Evolutionary conservation across 139 green algal species (phyloP).

Genomic region (Pseudopediastrum boryanum): DNA sequence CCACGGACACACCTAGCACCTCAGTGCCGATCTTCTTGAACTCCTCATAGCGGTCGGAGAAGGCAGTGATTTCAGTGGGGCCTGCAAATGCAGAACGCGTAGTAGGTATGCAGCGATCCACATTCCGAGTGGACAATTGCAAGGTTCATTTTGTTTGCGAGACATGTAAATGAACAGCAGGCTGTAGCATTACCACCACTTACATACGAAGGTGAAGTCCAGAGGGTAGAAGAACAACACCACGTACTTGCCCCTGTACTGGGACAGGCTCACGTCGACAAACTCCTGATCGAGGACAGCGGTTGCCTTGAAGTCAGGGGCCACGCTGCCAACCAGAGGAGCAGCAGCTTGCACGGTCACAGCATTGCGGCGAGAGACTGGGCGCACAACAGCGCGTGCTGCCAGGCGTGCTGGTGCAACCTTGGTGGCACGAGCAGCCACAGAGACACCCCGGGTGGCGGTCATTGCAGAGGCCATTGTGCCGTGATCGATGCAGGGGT

Average conservation of each 20-base stretch:
- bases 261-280: conserved; percentile 81
- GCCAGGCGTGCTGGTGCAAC: not conserved
- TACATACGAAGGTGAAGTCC: conserved; percentile 93
- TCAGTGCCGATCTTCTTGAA: conserved; percentile 91
- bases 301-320: conserved; percentile 92
- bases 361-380: not conserved
- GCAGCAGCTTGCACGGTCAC: conserved; percentile 21
- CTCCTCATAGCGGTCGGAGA: conserved; percentile 92
- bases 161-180: not conserved
- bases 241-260: conserved; percentile 98
- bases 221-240: conserved; percentile 99
- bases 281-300: conserved; percentile 97
- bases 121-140: too few relatives aligned
- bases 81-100: too few relatives aligned
- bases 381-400: not conserved
- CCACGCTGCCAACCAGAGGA: conserved; percentile 78
- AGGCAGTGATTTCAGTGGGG: conserved; percentile 98
- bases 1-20: conserved; percentile 88
- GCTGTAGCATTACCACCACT: not conserved
- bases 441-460: too few relatives aligned
- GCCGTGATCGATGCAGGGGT: too few relatives aligned
- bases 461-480: too few relatives aligned
- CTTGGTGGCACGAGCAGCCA: too few relatives aligned
- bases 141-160: not conserved
- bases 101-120: too few relatives aligned